Percentiles rank a stretch among this genome's conserved stretches.
phyloP scores from a whole-genome alignment of 306 rosid genomes.

The Quillaja saponaria region DNA sequence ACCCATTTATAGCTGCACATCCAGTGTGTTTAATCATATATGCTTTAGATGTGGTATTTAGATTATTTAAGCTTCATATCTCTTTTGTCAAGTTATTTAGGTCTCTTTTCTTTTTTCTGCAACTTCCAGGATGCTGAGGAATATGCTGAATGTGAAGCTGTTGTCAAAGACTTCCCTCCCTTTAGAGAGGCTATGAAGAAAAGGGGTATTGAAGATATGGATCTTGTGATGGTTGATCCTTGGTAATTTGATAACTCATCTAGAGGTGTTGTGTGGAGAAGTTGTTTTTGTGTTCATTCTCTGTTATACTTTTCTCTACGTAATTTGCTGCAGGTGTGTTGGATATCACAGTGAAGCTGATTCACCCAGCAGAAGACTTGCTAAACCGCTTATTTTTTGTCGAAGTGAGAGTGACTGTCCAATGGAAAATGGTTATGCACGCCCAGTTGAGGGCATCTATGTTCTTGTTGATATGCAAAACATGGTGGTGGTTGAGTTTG shows the following conservation, averaged over 20 bases:
- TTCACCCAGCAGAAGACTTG: slow-evolving; percentile 82
- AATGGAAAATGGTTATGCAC: slow-evolving; percentile 95
- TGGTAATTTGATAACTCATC: slow-evolving; percentile 52
- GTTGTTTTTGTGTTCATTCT: slow-evolving; percentile 11
- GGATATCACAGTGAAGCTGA: slow-evolving; percentile 83
- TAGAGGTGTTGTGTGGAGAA: slow-evolving; percentile 16
- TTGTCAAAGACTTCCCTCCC: slow-evolving; percentile 83
- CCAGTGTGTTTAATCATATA: too few species aligned
- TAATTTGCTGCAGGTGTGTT: slow-evolving; percentile 65
- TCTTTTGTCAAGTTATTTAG: too few species aligned
- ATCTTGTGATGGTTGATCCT: slow-evolving; percentile 90
- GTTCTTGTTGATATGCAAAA: slow-evolving; percentile 90
- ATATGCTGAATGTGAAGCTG: slow-evolving; percentile 92
- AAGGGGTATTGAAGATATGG: slow-evolving; percentile 96
- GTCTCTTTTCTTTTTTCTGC: too few species aligned
- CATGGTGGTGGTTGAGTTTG: slow-evolving; percentile 84
- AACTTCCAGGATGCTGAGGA: slow-evolving; percentile 79
- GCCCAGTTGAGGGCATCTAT: slow-evolving; percentile 86
- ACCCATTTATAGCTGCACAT: too few species aligned
- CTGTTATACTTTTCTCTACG: slow-evolving; percentile 21
- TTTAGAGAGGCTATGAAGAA: slow-evolving; percentile 92
- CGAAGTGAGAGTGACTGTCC: slow-evolving; percentile 95
- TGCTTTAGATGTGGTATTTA: too few species aligned
- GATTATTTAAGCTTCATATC: too few species aligned
- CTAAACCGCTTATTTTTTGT: slow-evolving; percentile 84